Evolutionary conservation across 345 rosid genomes (phyloP).

Genomic region (Microthlaspi erraticum): DNA sequence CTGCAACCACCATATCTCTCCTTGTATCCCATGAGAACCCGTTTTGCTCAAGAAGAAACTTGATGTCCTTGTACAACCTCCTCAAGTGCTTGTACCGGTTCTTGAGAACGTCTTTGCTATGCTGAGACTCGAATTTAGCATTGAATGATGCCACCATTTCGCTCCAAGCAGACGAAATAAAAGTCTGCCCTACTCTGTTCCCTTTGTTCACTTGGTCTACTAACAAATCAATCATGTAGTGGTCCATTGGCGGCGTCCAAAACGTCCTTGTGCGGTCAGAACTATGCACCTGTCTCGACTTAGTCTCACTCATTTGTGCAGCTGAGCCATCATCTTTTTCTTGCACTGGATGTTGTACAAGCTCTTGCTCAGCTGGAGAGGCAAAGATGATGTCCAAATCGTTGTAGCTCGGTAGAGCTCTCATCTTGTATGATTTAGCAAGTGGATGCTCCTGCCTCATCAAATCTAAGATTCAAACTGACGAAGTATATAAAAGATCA

Average conservation of each 20-base stretch:
- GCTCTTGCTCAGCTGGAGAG: conserved; percentile 44
- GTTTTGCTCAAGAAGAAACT: conserved; percentile 62
- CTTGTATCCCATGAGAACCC: conserved; percentile 86
- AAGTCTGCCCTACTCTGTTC: conserved; percentile 82
- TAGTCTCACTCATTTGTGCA: conserved; percentile 53
- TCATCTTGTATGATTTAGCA: conserved; percentile 67
- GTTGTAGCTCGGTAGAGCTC: conserved; percentile 67
- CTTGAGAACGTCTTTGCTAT: conserved; percentile 80
- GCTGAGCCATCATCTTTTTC: conserved; percentile 48
- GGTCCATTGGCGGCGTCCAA: conserved; percentile 96
- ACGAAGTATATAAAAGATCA: conserved; percentile 22
- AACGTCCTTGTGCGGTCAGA: conserved; percentile 77
- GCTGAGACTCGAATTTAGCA: conserved; percentile 60
- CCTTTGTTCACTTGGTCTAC: conserved; percentile 75
- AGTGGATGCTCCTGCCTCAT: conserved; percentile 63
- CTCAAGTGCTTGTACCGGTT: conserved; percentile 84
- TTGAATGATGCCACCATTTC: conserved; percentile 70
- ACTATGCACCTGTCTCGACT: conserved; percentile 44
- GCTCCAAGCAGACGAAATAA: conserved; percentile 78
- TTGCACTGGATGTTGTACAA: conserved; percentile 41
- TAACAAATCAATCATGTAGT: conserved; percentile 71
- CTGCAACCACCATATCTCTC: conserved; percentile 79
- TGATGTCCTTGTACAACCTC: conserved; percentile 74
- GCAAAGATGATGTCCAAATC: conserved; percentile 70
- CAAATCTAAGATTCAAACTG: conserved; percentile 30